Conservation (phyloP, 192 early-diverging fungal genomes). For the Radiomyces spectabilis region DNA sequence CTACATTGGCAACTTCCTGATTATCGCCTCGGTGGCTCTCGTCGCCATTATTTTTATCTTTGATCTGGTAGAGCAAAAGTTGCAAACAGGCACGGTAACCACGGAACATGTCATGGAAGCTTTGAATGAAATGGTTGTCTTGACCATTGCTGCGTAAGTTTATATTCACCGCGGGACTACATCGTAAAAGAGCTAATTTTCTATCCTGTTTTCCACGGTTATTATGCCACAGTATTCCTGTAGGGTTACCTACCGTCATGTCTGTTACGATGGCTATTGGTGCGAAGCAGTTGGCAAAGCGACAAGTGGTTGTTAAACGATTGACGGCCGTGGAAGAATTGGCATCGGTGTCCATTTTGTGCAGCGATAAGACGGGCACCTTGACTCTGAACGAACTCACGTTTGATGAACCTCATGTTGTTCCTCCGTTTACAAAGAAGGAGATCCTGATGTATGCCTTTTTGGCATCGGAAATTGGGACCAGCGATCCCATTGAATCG, state of each 20-base stretch:
- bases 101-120: slow-evolving; percentile 46
- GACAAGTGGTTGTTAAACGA: slow-evolving; percentile 73
- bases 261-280: slow-evolving; percentile 85
- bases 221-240: slow-evolving; percentile 46
- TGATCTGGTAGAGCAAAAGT: slow-evolving; percentile 21
- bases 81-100: slow-evolving; percentile 31
- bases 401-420: slow-evolving; percentile 63
- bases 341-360: slow-evolving; percentile 61
- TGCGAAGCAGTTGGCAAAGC: slow-evolving; percentile 59
- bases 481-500: slow-evolving; percentile 67
- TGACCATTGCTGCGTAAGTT: slow-evolving; percentile 62
- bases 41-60: slow-evolving; percentile 49
- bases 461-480: slow-evolving; percentile 61
- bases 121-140: slow-evolving; percentile 53
- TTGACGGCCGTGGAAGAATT: slow-evolving; percentile 76
- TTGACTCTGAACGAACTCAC: slow-evolving; percentile 70
- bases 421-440: slow-evolving; percentile 29
- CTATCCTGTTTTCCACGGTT: neutral
- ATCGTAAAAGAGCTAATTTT: no score
- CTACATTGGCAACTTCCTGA: slow-evolving; percentile 70
- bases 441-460: slow-evolving; percentile 62
- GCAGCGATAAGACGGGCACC: slow-evolving; percentile 69
- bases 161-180: no score
- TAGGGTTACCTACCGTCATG: slow-evolving; percentile 76
- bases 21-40: slow-evolving; percentile 46